A percentile compares a stretch with the other conserved stretches of the same genome.
These are phyloP conservation scores for Penicillium paneum DNA, from an alignment of 2,329 filamentous ascomycete species.

Conservation along the genomic window DNA sequence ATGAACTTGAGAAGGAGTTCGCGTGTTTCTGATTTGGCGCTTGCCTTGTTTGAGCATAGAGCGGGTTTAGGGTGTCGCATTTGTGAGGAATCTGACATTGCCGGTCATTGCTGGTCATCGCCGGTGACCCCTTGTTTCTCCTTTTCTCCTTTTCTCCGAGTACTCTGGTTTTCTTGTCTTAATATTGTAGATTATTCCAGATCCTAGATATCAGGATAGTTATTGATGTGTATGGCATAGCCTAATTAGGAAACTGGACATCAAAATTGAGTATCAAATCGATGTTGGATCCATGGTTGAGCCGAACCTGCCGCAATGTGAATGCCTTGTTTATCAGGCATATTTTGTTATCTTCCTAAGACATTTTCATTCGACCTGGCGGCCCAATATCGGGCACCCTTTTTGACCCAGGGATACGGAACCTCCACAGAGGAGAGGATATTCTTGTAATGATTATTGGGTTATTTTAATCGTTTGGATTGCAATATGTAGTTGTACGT, in stretches of 20 bases:
- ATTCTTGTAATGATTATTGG: neutral
- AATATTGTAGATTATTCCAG: neutral
- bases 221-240: neutral
- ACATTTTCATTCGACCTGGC: neutral
- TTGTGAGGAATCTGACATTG: slow-evolving; percentile 8
- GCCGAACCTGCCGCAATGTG: neutral
- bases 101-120: neutral
- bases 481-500: neutral
- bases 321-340: neutral
- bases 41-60: neutral
- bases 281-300: slow-evolving; percentile 1
- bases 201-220: neutral
- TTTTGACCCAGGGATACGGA: neutral
- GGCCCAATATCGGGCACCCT: no score
- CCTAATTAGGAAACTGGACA: neutral
- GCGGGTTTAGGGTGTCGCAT: neutral
- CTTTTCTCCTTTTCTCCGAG: neutral
- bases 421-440: neutral
- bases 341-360: neutral
- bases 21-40: slow-evolving; percentile 3
- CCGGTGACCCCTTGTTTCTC: slow-evolving; percentile 1
- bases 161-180: neutral
- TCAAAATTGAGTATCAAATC: neutral
- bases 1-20: slow-evolving; percentile 1
- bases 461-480: neutral